These are phyloP conservation scores for Jimgerdemannia lactiflua DNA, from an alignment of 192 early-diverging fungal genomes.

Conservation along the genomic window DNA sequence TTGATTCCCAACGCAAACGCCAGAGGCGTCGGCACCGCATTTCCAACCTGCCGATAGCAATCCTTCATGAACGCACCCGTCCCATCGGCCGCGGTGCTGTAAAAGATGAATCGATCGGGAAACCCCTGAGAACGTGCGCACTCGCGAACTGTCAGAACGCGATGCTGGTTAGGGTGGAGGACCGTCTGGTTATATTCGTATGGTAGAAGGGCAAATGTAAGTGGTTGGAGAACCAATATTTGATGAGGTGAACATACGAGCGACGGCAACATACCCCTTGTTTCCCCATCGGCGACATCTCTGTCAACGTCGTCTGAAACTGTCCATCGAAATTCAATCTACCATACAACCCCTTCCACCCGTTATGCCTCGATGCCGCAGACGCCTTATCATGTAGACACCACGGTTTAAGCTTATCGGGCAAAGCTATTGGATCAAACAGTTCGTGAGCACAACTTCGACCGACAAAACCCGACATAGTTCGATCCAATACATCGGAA, in stretches of 20 bases:
- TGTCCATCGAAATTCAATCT: conserved; percentile 56
- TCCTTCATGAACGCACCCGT: conserved; percentile 19
- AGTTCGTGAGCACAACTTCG: too few species aligned
- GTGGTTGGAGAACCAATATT: too few species aligned
- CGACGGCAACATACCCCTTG: conserved; percentile 33
- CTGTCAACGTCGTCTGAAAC: conserved; percentile 59
- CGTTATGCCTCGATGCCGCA: conserved; percentile 50
- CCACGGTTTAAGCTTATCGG: conserved; percentile 53
- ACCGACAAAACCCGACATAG: too few species aligned
- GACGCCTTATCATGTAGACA: conserved; percentile 47
- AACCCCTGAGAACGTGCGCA: conserved; percentile 70
- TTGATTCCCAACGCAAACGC: conserved; percentile 53
- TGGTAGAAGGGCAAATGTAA: not conserved
- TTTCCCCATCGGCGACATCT: conserved; percentile 60
- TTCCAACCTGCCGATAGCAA: conserved; percentile 66
- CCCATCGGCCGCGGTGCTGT: conserved; percentile 28
- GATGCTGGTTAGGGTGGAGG: conserved; percentile 58
- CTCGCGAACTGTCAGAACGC: conserved; percentile 59
- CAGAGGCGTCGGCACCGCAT: conserved; percentile 68
- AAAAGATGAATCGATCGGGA: conserved; percentile 59
- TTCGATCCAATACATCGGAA: too few species aligned
- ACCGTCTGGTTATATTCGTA: conserved; percentile 42
- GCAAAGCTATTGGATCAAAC: conserved; percentile 33
- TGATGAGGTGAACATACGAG: not conserved
- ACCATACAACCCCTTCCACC: conserved; percentile 64